Percentiles rank a stretch among this genome's conserved stretches.
These are phyloP conservation scores for Penicillium parvum DNA, from an alignment of 495 filamentous ascomycete genomes.

Conservation along the genomic window DNA sequence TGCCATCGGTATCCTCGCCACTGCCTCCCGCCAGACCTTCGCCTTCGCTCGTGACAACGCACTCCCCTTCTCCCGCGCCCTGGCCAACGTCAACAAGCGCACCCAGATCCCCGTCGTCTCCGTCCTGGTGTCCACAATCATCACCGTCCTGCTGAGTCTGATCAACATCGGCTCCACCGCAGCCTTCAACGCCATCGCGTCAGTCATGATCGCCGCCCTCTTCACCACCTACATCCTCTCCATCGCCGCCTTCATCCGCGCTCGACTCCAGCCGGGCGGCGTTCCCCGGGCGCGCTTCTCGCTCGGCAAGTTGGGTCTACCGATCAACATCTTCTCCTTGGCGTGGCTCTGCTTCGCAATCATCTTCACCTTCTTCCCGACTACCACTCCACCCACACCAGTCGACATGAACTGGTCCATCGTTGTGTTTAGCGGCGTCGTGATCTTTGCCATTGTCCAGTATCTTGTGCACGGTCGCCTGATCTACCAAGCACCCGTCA, in stretches of 20 bases:
- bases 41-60: constrained; percentile 52
- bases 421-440: constrained; percentile 38
- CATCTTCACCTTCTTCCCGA: constrained; percentile 48
- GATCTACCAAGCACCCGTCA: constrained; percentile 40
- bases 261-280: constrained; percentile 20
- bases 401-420: constrained; percentile 42
- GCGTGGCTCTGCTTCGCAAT: constrained; percentile 29
- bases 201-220: constrained; percentile 37
- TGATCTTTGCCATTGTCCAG: constrained; percentile 39
- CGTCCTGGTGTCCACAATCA: constrained; percentile 45
- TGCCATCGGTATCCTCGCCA: constrained; percentile 36
- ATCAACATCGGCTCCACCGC: constrained; percentile 45
- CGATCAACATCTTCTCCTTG: constrained; percentile 24
- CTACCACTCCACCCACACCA: constrained; percentile 25
- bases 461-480: constrained; percentile 39
- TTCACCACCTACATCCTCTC: constrained; percentile 42
- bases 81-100: constrained; percentile 34
- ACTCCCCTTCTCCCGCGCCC: constrained; percentile 34
- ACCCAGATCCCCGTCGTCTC: constrained; percentile 51
- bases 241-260: constrained; percentile 25
- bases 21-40: constrained; percentile 43
- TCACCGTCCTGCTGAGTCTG: constrained; percentile 43
- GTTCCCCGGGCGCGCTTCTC: constrained; percentile 24
- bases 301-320: constrained; percentile 19
- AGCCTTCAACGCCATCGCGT: constrained; percentile 44